These are phyloP conservation scores for Phytophthora sp. DNA, from an alignment of 352 stramenopile species.

Conservation along the genomic window DNA sequence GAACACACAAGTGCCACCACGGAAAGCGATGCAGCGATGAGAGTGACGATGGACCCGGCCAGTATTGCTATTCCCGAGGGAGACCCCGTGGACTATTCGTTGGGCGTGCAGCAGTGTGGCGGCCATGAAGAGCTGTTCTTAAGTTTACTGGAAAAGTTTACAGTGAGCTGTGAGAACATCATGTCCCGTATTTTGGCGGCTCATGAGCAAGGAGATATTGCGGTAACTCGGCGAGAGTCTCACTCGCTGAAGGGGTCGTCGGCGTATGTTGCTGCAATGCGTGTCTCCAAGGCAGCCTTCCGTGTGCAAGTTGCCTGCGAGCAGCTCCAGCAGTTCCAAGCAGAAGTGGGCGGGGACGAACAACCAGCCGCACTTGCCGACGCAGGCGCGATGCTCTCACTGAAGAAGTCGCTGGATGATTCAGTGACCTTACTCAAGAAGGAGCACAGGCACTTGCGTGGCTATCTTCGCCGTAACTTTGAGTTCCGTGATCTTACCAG, in stretches of 20 bases:
- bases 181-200: constrained; percentile 64
- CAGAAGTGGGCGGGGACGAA: constrained; percentile 28
- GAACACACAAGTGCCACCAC: constrained; percentile 32
- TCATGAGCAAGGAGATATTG: constrained; percentile 52
- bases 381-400: constrained; percentile 18
- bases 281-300: constrained; percentile 83
- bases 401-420: constrained; percentile 34
- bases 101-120: constrained; percentile 83
- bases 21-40: constrained; percentile 30
- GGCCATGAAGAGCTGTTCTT: constrained; percentile 79
- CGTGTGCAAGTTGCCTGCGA: constrained; percentile 81
- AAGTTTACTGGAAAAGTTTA: constrained; percentile 83
- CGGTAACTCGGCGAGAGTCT: constrained; percentile 62
- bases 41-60: constrained; percentile 30
- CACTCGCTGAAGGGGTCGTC: constrained; percentile 86
- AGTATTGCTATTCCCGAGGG: constrained; percentile 75
- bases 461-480: constrained; percentile 86
- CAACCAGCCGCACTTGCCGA: constrained; percentile 18
- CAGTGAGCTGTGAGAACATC: constrained; percentile 56
- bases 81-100: constrained; percentile 80
- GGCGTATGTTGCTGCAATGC: constrained; percentile 76
- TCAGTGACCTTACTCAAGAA: constrained; percentile 53
- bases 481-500: constrained; percentile 51
- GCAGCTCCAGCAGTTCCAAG: constrained; percentile 54
- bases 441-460: constrained; percentile 66